phyloP scores from a whole-genome alignment of 208 protist species.

The Crithidia sp. region DNA sequence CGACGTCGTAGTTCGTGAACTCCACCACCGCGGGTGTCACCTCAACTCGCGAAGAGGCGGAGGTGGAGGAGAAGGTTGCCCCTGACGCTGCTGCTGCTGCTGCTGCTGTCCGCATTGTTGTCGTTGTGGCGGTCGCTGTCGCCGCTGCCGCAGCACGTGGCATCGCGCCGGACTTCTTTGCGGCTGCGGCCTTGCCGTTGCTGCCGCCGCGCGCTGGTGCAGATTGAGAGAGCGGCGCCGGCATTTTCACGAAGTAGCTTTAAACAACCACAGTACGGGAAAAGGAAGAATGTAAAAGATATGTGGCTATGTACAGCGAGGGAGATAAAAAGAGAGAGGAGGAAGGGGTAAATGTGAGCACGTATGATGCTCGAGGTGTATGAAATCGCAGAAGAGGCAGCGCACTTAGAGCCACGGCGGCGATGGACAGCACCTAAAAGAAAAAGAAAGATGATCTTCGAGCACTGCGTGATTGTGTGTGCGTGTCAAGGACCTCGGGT shows the following conservation, averaged over 20 bases:
- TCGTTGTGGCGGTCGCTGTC: neutral
- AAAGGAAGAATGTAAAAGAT: conserved; percentile 16
- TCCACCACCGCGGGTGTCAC: conserved; percentile 59
- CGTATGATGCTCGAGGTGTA: too few species aligned
- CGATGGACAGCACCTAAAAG: too few species aligned
- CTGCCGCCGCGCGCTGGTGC: conserved; percentile 1
- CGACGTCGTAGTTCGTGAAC: conserved; percentile 89
- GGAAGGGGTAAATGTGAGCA: too few species aligned
- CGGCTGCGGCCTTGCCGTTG: neutral
- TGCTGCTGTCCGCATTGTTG: neutral
- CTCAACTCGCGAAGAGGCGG: conserved; percentile 27
- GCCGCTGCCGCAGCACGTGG: neutral
- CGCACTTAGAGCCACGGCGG: too few species aligned
- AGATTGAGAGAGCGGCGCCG: neutral
- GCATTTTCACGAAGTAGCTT: neutral
- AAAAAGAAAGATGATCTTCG: too few species aligned
- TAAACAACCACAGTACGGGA: neutral
- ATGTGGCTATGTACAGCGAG: neutral
- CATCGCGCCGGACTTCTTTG: neutral
- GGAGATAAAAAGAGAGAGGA: neutral
- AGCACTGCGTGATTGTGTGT: too few species aligned
- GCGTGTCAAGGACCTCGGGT: too few species aligned
- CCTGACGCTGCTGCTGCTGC: neutral
- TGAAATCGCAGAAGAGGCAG: too few species aligned
- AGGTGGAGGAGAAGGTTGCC: neutral